phyloP scores from a whole-genome alignment of 306 rosid species.

The Prunus campanulata region DNA sequence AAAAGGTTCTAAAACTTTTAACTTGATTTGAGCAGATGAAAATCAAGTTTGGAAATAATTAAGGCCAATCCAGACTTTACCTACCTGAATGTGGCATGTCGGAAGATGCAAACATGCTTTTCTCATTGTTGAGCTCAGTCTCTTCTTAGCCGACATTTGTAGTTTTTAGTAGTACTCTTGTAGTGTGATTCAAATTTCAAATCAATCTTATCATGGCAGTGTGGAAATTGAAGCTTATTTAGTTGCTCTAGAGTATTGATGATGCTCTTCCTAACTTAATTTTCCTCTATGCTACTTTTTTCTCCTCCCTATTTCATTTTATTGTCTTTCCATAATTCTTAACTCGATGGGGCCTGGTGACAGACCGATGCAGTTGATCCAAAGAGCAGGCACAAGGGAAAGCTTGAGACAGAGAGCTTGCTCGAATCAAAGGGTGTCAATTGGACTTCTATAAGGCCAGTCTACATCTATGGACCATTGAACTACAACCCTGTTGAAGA shows the following conservation, averaged over 20 bases:
- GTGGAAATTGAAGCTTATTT: neutral
- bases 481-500: constrained; percentile 98
- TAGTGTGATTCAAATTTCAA: neutral
- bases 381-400: constrained; percentile 99
- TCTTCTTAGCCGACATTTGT: neutral
- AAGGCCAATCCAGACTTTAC: neutral
- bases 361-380: constrained; percentile 92
- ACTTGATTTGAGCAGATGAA: neutral
- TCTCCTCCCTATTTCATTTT: neutral
- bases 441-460: constrained; percentile 96
- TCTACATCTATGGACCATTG: constrained; percentile 93
- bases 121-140: neutral
- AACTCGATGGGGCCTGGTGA: constrained; percentile 22
- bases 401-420: constrained; percentile 93
- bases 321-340: neutral
- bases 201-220: neutral
- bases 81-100: neutral
- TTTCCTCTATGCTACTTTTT: neutral
- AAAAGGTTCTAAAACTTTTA: neutral
- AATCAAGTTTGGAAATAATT: neutral
- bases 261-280: neutral
- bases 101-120: neutral
- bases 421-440: constrained; percentile 69
- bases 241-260: neutral
- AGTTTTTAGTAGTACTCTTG: neutral